phyloP scores from a whole-genome alignment of 2,329 filamentous ascomycete genomes.

The Neurospora sp. region DNA sequence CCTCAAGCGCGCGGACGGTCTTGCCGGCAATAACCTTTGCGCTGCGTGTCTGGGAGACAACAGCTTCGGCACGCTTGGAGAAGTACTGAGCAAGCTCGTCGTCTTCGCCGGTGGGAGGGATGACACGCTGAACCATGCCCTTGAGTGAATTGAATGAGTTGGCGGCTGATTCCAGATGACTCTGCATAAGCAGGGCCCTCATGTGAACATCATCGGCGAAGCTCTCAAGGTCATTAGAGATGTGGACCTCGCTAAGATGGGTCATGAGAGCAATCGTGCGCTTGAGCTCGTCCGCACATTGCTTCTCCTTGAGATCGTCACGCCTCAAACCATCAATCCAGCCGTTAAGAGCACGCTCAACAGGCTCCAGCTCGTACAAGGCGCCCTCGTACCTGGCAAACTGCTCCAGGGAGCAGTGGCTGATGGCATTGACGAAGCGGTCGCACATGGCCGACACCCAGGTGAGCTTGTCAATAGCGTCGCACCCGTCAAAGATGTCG shows the following conservation, averaged over 20 bases:
- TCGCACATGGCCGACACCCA: constrained; percentile 78
- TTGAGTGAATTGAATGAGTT: constrained; percentile 54
- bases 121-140: constrained; percentile 55
- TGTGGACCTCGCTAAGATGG: constrained; percentile 76
- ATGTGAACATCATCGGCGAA: constrained; percentile 75
- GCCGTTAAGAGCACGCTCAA: constrained; percentile 78
- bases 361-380: constrained; percentile 78
- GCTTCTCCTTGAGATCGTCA: constrained; percentile 77
- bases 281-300: constrained; percentile 72
- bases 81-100: constrained; percentile 61
- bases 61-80: constrained; percentile 57
- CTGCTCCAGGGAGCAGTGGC: constrained; percentile 64
- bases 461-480: constrained; percentile 74
- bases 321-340: constrained; percentile 79
- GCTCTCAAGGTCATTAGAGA: constrained; percentile 57
- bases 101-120: constrained; percentile 49
- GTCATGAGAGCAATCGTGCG: constrained; percentile 76
- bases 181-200: constrained; percentile 66
- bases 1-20: constrained; percentile 64
- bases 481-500: constrained; percentile 69
- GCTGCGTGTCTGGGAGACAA: constrained; percentile 68
- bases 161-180: constrained; percentile 70
- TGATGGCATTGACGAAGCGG: constrained; percentile 73
- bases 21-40: constrained; percentile 78
- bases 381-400: constrained; percentile 74